Conservation (phyloP, 2,329 filamentous ascomycete genomes). For the Aspergillus persii region DNA sequence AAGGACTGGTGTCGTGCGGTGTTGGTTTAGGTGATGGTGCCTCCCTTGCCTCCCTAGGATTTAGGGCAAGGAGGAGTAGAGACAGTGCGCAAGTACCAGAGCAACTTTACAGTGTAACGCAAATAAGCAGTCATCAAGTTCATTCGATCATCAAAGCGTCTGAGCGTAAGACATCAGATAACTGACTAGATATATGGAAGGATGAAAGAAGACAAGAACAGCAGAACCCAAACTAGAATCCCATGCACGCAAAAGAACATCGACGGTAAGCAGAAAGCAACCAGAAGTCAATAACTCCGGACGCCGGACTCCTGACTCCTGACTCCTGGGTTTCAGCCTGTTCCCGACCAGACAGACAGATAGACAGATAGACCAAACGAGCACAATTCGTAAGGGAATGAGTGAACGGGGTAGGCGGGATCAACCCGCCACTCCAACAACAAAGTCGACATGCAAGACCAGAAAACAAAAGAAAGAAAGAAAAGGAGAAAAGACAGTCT, state of each 20-base stretch:
- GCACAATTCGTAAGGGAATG: too few species aligned
- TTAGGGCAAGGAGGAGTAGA: too few species aligned
- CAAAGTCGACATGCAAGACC: too few species aligned
- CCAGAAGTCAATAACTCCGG: not conserved
- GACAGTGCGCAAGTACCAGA: too few species aligned
- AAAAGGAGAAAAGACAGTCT: not conserved
- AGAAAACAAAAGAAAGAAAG: not conserved
- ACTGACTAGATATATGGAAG: not conserved
- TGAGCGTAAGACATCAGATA: not conserved
- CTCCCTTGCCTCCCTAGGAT: too few species aligned
- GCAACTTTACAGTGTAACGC: too few species aligned
- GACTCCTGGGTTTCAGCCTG: not conserved
- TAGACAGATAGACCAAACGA: too few species aligned
- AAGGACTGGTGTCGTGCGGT: too few species aligned
- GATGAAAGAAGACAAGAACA: not conserved
- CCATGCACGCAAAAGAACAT: not conserved
- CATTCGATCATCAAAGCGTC: not conserved
- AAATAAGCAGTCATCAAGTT: not conserved
- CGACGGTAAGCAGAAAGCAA: not conserved
- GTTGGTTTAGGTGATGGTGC: too few species aligned
- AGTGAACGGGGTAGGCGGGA: too few species aligned
- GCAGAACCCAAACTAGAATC: not conserved
- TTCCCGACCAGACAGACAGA: too few species aligned
- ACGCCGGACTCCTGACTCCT: constrained; percentile 5
- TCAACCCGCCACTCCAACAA: too few species aligned